These are phyloP conservation scores for Phialophora expanda DNA, from an alignment of 2,329 filamentous ascomycete genomes.

Conservation along the genomic window DNA sequence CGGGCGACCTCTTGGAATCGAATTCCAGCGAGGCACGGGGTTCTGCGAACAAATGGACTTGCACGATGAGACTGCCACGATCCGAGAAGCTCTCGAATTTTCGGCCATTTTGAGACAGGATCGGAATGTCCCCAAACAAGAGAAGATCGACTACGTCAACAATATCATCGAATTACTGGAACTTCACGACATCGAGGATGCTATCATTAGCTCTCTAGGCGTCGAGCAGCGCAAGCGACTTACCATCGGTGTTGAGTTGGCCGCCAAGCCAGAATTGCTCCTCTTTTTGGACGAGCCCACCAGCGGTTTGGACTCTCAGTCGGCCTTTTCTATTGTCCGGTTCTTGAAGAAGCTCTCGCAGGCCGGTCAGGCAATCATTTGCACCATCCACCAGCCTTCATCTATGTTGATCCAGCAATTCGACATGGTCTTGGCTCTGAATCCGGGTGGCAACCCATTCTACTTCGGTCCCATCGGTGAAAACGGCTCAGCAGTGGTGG, in stretches of 20 bases:
- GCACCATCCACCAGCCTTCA: conserved; percentile 75
- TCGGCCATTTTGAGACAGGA: conserved; percentile 69
- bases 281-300: conserved; percentile 77
- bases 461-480: conserved; percentile 75
- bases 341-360: conserved; percentile 71
- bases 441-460: conserved; percentile 71
- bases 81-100: conserved; percentile 72
- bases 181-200: conserved; percentile 69
- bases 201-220: conserved; percentile 66
- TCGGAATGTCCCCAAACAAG: conserved; percentile 57
- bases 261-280: conserved; percentile 69
- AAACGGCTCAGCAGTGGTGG: conserved; percentile 67
- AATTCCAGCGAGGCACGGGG: conserved; percentile 72
- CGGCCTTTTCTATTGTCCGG: conserved; percentile 69
- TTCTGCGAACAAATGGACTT: conserved; percentile 76
- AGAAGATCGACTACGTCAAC: conserved; percentile 71
- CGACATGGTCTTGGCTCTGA: conserved; percentile 73
- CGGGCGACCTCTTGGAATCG: conserved; percentile 63
- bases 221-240: conserved; percentile 74
- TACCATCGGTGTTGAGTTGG: conserved; percentile 75
- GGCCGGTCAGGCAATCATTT: conserved; percentile 73
- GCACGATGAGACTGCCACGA: conserved; percentile 70
- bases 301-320: conserved; percentile 71
- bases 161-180: conserved; percentile 70
- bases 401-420: conserved; percentile 73